Evolutionary conservation across 495 filamentous ascomycete species (phyloP).

Genomic region (Aspergillus sclerotiicarbonarius): DNA sequence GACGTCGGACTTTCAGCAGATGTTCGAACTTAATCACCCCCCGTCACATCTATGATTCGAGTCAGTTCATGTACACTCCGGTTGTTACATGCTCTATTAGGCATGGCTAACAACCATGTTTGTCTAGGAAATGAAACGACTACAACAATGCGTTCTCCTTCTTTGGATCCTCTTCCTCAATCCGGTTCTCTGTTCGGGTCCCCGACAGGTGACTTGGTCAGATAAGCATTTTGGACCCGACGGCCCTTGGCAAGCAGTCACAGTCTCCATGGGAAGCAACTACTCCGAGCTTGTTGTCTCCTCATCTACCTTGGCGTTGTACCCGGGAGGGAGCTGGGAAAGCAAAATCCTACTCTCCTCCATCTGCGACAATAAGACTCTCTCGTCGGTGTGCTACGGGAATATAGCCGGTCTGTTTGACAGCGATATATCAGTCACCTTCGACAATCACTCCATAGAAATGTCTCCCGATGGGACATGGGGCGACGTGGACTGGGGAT

Average conservation of each 20-base stretch:
- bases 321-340: slow-evolving; percentile 7
- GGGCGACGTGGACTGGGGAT: background rate
- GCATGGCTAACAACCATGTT: background rate
- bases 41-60: background rate
- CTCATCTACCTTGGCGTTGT: background rate
- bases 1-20: background rate
- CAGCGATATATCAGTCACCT: background rate
- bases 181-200: background rate
- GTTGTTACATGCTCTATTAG: background rate
- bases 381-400: slow-evolving; percentile 3
- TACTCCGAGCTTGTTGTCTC: background rate
- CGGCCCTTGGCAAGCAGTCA: slow-evolving; percentile 9
- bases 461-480: background rate
- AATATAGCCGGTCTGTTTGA: slow-evolving; percentile 2
- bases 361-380: background rate
- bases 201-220: slow-evolving; percentile 6
- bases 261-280: background rate
- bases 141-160: background rate
- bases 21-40: background rate
- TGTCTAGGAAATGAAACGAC: background rate
- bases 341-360: slow-evolving; percentile 6
- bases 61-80: background rate
- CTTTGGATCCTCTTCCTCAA: background rate
- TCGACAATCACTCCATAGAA: background rate
- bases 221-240: slow-evolving; percentile 4